A percentile compares a stretch with the other conserved stretches of the same genome.
phyloP scores from a whole-genome alignment of 2,329 filamentous ascomycete genomes.

The Cordyceps cicadae region DNA sequence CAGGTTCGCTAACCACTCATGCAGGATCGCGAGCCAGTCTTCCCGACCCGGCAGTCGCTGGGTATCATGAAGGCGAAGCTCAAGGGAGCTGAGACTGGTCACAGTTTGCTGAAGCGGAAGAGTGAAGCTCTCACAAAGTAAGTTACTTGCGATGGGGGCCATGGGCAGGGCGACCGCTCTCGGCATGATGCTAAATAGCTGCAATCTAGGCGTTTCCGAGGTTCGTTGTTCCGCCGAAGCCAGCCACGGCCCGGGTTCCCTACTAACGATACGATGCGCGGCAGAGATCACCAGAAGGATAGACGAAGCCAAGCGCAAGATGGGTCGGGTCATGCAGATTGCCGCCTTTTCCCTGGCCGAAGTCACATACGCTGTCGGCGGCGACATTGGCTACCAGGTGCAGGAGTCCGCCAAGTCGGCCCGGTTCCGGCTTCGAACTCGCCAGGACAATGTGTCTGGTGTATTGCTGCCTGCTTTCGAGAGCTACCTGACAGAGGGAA shows the following conservation, averaged over 20 bases:
- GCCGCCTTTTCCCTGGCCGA: constrained; percentile 95
- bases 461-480: constrained; percentile 92
- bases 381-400: constrained; percentile 93
- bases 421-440: constrained; percentile 84
- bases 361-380: constrained; percentile 93
- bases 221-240: constrained; percentile 33
- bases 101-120: constrained; percentile 93
- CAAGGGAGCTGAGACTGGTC: constrained; percentile 84
- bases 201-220: constrained; percentile 70
- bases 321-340: constrained; percentile 99
- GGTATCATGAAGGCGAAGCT: constrained; percentile 97
- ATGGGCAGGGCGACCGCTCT: background rate
- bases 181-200: background rate
- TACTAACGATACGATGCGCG: constrained; percentile 16
- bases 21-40: constrained; percentile 90
- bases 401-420: constrained; percentile 92
- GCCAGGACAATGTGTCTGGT: constrained; percentile 97
- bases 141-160: constrained; percentile 19
- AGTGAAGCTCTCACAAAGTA: constrained; percentile 97
- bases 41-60: constrained; percentile 93
- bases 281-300: constrained; percentile 91
- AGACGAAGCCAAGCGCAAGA: constrained; percentile 98
- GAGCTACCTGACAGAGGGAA: constrained; percentile 78
- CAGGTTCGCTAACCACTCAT: background rate
- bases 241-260: background rate